Conservation (phyloP, 768 basidiomycete genomes). For the Boletus rubroflammeus region DNA sequence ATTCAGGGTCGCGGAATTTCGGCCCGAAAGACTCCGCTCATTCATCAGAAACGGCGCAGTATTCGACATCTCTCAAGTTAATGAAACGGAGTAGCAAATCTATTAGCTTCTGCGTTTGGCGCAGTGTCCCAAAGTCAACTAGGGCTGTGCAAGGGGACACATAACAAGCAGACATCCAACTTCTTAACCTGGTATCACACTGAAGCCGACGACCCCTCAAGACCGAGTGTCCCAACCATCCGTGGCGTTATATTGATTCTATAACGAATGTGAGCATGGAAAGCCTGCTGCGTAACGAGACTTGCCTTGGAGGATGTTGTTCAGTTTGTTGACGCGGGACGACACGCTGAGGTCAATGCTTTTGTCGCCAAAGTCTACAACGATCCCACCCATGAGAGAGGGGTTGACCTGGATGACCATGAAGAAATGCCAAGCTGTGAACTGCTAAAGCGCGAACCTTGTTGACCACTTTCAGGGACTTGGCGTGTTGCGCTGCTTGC, state of each 20-base stretch:
- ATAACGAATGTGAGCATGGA: conserved; percentile 11
- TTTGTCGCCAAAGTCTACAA: conserved; percentile 98
- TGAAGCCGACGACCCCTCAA: neutral
- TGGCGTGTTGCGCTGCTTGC: conserved; percentile 81
- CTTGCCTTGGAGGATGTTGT: conserved; percentile 81
- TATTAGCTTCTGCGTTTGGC: neutral
- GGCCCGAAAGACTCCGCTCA: neutral
- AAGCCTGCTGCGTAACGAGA: conserved; percentile 7
- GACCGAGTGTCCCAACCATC: neutral
- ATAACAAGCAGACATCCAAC: conserved; percentile 4
- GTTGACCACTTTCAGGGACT: conserved; percentile 85
- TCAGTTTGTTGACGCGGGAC: conserved; percentile 92
- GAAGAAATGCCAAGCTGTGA: neutral
- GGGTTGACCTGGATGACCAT: conserved; percentile 72
- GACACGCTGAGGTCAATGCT: conserved; percentile 94
- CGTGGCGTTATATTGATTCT: conserved; percentile 26
- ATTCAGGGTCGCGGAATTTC: neutral
- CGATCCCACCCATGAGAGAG: conserved; percentile 83
- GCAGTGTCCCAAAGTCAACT: neutral
- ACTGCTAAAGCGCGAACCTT: conserved; percentile 53
- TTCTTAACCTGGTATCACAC: conserved; percentile 9
- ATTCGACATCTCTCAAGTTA: neutral
- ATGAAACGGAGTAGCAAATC: neutral
- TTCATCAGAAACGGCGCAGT: neutral
- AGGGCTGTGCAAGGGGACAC: neutral